phyloP scores from a whole-genome alignment of 352 stramenopile genomes.

The Globisporangium radiosum region DNA sequence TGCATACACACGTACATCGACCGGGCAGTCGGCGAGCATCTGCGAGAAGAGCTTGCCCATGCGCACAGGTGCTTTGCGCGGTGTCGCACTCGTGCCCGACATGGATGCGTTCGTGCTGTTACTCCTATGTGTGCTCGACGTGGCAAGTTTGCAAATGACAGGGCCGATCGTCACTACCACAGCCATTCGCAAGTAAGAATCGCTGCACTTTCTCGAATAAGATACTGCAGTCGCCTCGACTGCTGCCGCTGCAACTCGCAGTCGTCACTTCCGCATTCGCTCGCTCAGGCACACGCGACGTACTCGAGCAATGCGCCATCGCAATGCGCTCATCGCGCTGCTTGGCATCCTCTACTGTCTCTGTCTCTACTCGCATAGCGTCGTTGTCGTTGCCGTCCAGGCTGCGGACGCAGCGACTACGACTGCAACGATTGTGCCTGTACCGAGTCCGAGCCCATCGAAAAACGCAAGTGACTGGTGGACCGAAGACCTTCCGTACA shows the following conservation, averaged over 20 bases:
- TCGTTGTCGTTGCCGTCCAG: background rate
- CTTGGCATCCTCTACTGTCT: too few relatives aligned
- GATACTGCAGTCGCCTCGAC: too few relatives aligned
- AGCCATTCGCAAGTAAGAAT: background rate
- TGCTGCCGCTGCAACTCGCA: too few relatives aligned
- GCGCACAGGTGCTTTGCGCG: slow-evolving; percentile 31
- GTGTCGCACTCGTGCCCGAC: slow-evolving; percentile 2
- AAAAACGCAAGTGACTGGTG: slow-evolving; percentile 24
- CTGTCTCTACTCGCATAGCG: background rate
- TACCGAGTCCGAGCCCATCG: background rate
- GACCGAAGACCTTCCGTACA: slow-evolving; percentile 40
- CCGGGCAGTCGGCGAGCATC: slow-evolving; percentile 58
- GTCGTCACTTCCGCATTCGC: too few relatives aligned
- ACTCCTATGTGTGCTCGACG: background rate
- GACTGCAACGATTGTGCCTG: background rate
- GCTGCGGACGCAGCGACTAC: background rate
- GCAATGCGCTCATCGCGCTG: too few relatives aligned
- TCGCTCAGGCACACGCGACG: too few relatives aligned
- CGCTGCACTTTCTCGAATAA: too few relatives aligned
- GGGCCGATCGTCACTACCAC: background rate
- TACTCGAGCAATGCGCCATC: too few relatives aligned
- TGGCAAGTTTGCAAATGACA: slow-evolving; percentile 11
- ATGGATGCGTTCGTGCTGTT: background rate
- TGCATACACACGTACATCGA: slow-evolving; percentile 32
- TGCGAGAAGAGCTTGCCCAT: slow-evolving; percentile 65